Percentiles rank a stretch among this genome's conserved stretches.
phyloP scores from a whole-genome alignment of 805 yeast species.

The Metschnikowia dekortorum region DNA sequence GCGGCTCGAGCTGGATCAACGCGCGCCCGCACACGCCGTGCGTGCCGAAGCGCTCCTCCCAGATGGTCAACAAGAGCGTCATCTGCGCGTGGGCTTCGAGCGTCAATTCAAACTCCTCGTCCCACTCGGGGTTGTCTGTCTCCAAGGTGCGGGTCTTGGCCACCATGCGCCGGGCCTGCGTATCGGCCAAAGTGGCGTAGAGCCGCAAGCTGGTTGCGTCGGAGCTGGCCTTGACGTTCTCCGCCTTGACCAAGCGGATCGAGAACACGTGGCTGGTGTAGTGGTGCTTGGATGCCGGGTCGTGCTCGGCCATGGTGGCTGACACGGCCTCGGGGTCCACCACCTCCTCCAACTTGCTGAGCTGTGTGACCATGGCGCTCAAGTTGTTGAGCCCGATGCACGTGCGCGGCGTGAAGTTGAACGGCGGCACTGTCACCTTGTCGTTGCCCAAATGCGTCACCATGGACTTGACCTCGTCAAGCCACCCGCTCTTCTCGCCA shows the following conservation, averaged over 20 bases:
- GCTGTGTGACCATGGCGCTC: constrained; percentile 44
- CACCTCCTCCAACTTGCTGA: constrained; percentile 49
- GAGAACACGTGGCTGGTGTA: constrained; percentile 55
- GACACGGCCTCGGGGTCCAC: constrained; percentile 59
- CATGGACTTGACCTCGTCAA: constrained; percentile 51
- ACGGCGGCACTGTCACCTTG: constrained; percentile 45
- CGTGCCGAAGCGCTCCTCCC: constrained; percentile 59
- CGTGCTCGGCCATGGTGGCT: constrained; percentile 29
- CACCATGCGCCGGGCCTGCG: constrained; percentile 47
- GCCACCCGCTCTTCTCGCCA: constrained; percentile 30
- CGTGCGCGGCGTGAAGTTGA: constrained; percentile 53
- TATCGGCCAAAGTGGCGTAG: constrained; percentile 60
- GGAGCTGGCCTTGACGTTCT: constrained; percentile 40
- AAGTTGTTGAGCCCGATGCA: constrained; percentile 78
- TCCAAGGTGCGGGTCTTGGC: constrained; percentile 67
- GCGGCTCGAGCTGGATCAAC: constrained; percentile 55
- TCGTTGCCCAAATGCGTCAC: constrained; percentile 35
- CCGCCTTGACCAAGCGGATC: constrained; percentile 59
- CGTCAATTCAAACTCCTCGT: constrained; percentile 71
- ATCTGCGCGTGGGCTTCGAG: constrained; percentile 37
- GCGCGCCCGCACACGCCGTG: constrained; percentile 68
- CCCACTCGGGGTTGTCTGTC: constrained; percentile 74
- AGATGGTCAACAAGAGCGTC: constrained; percentile 56
- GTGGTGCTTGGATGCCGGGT: constrained; percentile 28
- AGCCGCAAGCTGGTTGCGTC: constrained; percentile 45